Conservation (phyloP, 2,329 filamentous ascomycete genomes). For the Aspergillus japonicus region DNA sequence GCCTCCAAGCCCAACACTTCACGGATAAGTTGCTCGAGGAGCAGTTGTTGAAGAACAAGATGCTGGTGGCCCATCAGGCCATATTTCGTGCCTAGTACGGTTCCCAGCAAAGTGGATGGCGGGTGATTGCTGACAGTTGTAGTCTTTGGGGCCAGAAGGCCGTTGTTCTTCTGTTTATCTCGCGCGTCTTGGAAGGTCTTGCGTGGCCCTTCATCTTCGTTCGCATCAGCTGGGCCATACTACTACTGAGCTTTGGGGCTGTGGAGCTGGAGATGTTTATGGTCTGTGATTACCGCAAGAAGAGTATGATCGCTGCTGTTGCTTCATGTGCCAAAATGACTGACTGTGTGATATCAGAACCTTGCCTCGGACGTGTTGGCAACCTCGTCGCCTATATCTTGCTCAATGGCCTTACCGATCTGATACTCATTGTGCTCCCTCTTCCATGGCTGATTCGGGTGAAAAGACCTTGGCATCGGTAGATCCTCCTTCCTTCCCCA, state of each 20-base stretch:
- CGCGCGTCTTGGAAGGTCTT: slow-evolving; percentile 12
- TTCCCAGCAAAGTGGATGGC: not conserved
- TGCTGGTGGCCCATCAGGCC: slow-evolving; percentile 1
- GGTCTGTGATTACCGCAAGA: slow-evolving; percentile 6
- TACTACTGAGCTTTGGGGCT: slow-evolving; percentile 1
- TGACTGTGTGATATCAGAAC: not conserved
- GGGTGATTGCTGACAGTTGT: not conserved
- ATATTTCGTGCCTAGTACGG: slow-evolving; percentile 13
- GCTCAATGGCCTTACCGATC: slow-evolving; percentile 11
- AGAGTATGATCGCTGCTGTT: no score
- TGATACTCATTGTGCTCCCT: slow-evolving; percentile 13
- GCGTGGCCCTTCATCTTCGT: slow-evolving; percentile 13
- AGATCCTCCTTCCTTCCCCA: not conserved
- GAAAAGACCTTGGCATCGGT: slow-evolving; percentile 8
- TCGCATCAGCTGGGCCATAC: slow-evolving; percentile 8
- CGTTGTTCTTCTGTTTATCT: slow-evolving; percentile 12
- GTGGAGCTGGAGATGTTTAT: slow-evolving; percentile 5
- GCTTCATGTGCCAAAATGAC: not conserved
- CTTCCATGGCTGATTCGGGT: slow-evolving; percentile 14
- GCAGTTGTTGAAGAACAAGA: slow-evolving; percentile 7
- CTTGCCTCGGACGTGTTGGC: slow-evolving; percentile 4
- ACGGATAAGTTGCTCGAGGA: not conserved
- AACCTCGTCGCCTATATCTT: slow-evolving; percentile 7
- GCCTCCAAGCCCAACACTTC: not conserved
- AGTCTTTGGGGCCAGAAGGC: slow-evolving; percentile 17